Base-by-base conservation (phyloP, 2,329 filamentous ascomycete species). In the Fusarium proliferatum region DNA sequence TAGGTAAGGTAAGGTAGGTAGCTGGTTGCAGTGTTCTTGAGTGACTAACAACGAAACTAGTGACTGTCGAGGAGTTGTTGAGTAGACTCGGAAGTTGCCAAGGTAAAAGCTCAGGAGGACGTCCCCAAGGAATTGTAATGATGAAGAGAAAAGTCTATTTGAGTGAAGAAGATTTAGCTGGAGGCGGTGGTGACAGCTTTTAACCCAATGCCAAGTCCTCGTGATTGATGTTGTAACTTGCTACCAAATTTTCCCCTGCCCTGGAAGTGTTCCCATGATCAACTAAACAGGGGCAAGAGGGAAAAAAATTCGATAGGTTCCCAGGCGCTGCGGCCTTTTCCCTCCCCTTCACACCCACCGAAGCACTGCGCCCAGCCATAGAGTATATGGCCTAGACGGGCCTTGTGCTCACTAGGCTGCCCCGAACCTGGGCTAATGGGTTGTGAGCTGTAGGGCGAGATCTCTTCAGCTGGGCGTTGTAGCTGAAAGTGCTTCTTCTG, bases 141-240 rank as follows among this genome's bases (percentile, higher is more conserved):
- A 38, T n/a, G 46, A 42, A 48, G 19, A 48, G 33, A 33, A 46
- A 56, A 53, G 38, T 46, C 36, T 43, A 34, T 53, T 26, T 56
- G 39, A 55, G 28, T 26, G 21, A 58, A 58, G 41, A 16, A n/a
- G 26, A 16, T n/a, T n/a, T 38, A 48, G 46, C 16, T 30, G 60
- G 57, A 45, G 58, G 65, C 59, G 71, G 55, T 26, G 43, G 59
- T 39, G 39, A 65, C 63, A 65, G 58, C 59, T 75, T 74, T 75
- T 75, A 74, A 74, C 58, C 55, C 49, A 49, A 63, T 70, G 72
- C 72, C 72, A 74, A 74, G 67, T 64, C 55, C 51, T 75, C 30
- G 61, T 74, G 68, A 74, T 75, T 72, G 68, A 72, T 70, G 69
- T 73, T 52, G 72, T 64, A 72, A 59, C 57, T 74, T 63, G 55